Evolutionary conservation across 768 basidiomycete genomes (phyloP), one percentile per base, ranked within the genome.

Genomic region (Calocera viscosa): DNA sequence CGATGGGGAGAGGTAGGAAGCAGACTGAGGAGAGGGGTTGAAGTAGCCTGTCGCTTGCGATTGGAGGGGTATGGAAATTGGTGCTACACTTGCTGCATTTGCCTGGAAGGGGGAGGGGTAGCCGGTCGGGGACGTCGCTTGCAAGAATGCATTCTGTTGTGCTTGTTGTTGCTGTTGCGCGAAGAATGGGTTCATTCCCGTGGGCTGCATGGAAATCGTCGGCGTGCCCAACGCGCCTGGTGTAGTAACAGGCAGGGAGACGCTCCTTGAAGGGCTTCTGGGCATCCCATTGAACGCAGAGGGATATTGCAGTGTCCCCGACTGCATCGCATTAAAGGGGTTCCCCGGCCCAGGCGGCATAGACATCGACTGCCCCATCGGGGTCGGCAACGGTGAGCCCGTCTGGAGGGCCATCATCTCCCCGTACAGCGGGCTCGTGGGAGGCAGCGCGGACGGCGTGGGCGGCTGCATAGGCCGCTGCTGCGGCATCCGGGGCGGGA

Each of bases 401-500:
- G 53, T 60, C 30, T 60, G 53, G 53, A 60, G 53, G 24, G 53
- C 53, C 53, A 60, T 60, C 53, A 60, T 26, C 24, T 60, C 53
- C 26, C 53, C 53, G 53, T 60, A 60, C 53, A 60, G 14, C 22
- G 53, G 53, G 53, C 53, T 60, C 7, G 26, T 32, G 14, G 53
- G 53, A 10, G 24, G 53, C 26, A 60, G 53, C 24, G 30, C 53
- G 53, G 53, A 60, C 5, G 53, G 53, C 14, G 53, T 60, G 22
- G 53, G 53, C 24, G 53, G 53, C 30, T 49, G 49, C 49, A 24
- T 24, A 16, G 49, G 24, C 14, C 14, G 49, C 10, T 32, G 53
- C 26, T 12, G 53, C 2, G 53, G 53, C 2, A 60, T 2, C 30
- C 22, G 53, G 10, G 53, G 53, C 53, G 53, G 53, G 7, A 60